Evolutionary conservation across 345 rosid genomes (phyloP).

Genomic region (Conringia planisiliqua): DNA sequence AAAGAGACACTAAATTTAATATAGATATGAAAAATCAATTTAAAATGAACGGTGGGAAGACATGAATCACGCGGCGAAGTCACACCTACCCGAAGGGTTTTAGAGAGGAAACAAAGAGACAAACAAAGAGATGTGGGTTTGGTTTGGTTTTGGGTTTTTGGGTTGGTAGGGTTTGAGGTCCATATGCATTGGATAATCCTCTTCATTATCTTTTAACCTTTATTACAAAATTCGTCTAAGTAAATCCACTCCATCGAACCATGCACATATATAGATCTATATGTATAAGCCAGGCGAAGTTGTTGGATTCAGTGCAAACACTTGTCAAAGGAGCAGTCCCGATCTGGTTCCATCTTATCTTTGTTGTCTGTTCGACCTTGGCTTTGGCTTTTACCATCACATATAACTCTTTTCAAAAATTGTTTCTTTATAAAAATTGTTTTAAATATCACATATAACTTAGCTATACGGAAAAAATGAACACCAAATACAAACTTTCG

Average conservation of each 20-base stretch:
- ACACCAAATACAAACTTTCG: neutral
- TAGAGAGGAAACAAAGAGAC: constrained; percentile 8
- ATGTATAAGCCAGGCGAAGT: constrained; percentile 4
- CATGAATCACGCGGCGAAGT: constrained; percentile 26
- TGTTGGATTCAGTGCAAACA: constrained; percentile 37
- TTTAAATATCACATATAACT: neutral
- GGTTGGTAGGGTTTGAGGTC: constrained; percentile 40
- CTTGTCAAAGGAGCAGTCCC: constrained; percentile 36
- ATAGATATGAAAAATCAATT: neutral
- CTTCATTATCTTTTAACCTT: neutral
- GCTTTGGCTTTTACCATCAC: constrained; percentile 26
- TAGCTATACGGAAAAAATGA: neutral
- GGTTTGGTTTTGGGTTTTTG: constrained; percentile 28
- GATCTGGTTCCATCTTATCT: constrained; percentile 33
- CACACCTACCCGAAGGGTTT: constrained; percentile 32
- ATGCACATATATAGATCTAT: neutral
- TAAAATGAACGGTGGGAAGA: constrained; percentile 19
- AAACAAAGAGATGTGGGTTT: constrained; percentile 22
- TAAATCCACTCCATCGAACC: neutral
- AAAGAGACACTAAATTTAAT: neutral
- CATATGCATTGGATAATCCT: constrained; percentile 27
- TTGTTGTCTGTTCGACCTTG: constrained; percentile 36
- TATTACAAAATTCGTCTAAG: neutral
- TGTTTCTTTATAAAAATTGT: neutral
- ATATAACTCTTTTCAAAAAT: neutral